phyloP scores from a whole-genome alignment of 2,329 filamentous ascomycete genomes.

The Fusarium brevicatenulatum region DNA sequence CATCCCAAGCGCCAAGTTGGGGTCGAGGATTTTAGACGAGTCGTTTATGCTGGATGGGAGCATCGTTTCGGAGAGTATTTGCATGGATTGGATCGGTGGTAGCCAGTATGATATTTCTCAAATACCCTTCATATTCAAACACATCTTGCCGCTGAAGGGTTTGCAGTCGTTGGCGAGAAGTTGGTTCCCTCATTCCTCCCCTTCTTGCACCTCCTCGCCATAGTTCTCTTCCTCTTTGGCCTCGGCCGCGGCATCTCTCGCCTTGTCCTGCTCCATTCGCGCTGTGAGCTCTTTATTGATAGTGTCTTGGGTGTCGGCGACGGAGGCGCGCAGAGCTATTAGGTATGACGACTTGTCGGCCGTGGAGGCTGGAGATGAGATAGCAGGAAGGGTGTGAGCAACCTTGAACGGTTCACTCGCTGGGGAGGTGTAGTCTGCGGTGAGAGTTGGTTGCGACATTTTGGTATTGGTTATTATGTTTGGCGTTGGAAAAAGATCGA shows the following conservation, averaged over 20 bases:
- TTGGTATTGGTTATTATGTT: neutral
- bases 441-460: conserved; percentile 36
- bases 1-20: conserved; percentile 49
- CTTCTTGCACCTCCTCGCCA: conserved; percentile 82
- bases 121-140: conserved; percentile 38
- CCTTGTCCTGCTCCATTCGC: conserved; percentile 79
- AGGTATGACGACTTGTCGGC: conserved; percentile 70
- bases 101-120: conserved; percentile 39
- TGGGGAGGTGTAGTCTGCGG: conserved; percentile 65
- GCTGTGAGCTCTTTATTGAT: conserved; percentile 77
- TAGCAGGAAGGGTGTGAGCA: conserved; percentile 50
- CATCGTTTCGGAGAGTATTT: conserved; percentile 33
- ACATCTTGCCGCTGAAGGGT: conserved; percentile 14
- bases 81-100: conserved; percentile 37
- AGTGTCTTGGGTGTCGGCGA: conserved; percentile 67
- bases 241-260: conserved; percentile 61
- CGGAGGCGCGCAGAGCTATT: conserved; percentile 64
- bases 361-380: conserved; percentile 49
- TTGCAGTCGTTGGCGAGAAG: neutral
- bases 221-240: conserved; percentile 79
- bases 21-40: conserved; percentile 49
- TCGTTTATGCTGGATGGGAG: conserved; percentile 21
- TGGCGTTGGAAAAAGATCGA: neutral
- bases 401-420: conserved; percentile 59
- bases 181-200: conserved; percentile 54